phyloP scores from a whole-genome alignment of 176 grass and related monocot species.

The Bothriochloa decipiens region DNA sequence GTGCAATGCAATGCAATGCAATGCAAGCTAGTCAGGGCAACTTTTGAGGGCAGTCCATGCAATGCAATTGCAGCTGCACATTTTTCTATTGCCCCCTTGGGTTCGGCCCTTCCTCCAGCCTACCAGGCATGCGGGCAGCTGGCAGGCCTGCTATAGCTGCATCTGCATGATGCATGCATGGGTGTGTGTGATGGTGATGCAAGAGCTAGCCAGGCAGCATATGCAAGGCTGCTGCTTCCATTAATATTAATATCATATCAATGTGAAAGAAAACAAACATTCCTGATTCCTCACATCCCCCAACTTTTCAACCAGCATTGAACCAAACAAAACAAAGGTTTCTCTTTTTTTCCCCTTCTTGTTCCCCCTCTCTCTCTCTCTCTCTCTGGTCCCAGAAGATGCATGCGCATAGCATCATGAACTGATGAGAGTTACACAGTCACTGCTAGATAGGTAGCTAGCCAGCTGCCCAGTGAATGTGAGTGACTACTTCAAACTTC shows the following conservation, averaged over 20 bases:
- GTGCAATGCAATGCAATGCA: not conserved
- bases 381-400: conserved; percentile 3
- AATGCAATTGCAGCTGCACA: conserved; percentile 7
- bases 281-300: conserved; percentile 39
- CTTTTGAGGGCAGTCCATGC: not conserved
- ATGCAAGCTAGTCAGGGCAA: not conserved
- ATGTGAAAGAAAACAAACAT: conserved; percentile 76
- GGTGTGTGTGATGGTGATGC: conserved; percentile 30
- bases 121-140: not conserved
- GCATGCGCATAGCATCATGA: conserved; percentile 30
- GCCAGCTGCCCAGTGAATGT: not conserved
- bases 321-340: conserved; percentile 45
- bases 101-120: not conserved
- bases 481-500: not conserved
- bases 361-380: not conserved
- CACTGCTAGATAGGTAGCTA: not conserved
- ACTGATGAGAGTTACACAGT: conserved; percentile 21
- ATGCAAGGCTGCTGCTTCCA: conserved; percentile 59
- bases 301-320: conserved; percentile 50
- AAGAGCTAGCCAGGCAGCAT: not conserved
- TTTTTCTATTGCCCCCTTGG: conserved; percentile 46
- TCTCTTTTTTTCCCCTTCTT: not conserved
- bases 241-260: conserved; percentile 55
- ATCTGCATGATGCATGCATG: conserved; percentile 12
- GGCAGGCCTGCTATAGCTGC: conserved; percentile 10